Evolutionary conservation across 2,329 filamentous ascomycete species (phyloP).

Genomic region (Penicillium verrucosum): DNA sequence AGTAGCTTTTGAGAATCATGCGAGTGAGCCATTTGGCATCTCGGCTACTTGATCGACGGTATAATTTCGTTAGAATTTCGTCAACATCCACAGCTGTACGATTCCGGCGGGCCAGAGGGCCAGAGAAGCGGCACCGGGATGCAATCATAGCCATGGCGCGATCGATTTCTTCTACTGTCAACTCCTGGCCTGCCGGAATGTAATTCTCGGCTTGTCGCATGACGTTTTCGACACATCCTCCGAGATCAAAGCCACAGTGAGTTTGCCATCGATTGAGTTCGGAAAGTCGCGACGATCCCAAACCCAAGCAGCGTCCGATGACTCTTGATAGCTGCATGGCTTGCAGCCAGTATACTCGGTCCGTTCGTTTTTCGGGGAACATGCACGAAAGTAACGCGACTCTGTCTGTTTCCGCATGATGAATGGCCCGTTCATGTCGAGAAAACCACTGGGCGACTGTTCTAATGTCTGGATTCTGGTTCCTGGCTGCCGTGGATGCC

Average conservation of each 20-base stretch:
- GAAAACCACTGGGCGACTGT: slow-evolving; percentile 66
- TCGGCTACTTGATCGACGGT: slow-evolving; percentile 58
- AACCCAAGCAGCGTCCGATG: slow-evolving; percentile 63
- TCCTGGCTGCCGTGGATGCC: slow-evolving; percentile 29
- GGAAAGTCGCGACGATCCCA: slow-evolving; percentile 59
- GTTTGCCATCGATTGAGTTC: slow-evolving; percentile 63
- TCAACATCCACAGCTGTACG: slow-evolving; percentile 42
- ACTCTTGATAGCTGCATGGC: slow-evolving; percentile 59
- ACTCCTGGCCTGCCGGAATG: slow-evolving; percentile 37
- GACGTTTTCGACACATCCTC: slow-evolving; percentile 65
- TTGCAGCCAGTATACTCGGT: slow-evolving; percentile 73
- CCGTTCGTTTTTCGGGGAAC: slow-evolving; percentile 70
- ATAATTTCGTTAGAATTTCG: slow-evolving; percentile 54
- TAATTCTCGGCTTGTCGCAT: slow-evolving; percentile 57
- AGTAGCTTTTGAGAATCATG: slow-evolving; percentile 71
- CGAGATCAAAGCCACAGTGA: slow-evolving; percentile 64
- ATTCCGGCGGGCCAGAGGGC: slow-evolving; percentile 54
- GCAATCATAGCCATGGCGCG: slow-evolving; percentile 63
- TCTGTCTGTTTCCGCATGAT: slow-evolving; percentile 55
- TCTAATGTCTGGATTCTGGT: slow-evolving; percentile 38
- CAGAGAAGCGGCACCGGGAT: slow-evolving; percentile 67
- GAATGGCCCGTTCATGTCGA: slow-evolving; percentile 57
- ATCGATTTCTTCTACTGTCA: slow-evolving; percentile 73
- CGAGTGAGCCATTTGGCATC: slow-evolving; percentile 88
- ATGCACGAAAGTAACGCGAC: slow-evolving; percentile 70